Base-by-base conservation (phyloP, 352 stramenopile genomes). In the Albugo laibachii region DNA sequence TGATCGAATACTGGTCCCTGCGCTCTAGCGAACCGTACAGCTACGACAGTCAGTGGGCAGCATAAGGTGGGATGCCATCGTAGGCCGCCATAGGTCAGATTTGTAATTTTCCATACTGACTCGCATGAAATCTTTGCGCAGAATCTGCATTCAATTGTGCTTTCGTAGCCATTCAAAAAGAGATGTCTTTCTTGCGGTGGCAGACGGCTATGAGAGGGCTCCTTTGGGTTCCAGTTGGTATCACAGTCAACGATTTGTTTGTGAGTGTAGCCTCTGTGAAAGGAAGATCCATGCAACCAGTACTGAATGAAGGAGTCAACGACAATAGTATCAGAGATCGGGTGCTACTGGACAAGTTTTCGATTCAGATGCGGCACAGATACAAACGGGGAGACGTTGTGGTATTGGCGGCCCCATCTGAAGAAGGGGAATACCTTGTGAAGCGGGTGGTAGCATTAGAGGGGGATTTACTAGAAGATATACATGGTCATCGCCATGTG, bases 271-370 rank as follows among this genome's bases (percentile, higher is more conserved):
- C 75, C 27, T 82, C 63, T 39, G 66, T 92, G 16, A 75, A 83
- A 52, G 78, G 78, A 5, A 66, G 76, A 20, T 88, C 75, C 11
- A 92, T 92, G 78, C 78, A 92, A 57, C 78, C 78, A 38, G 52
- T 55, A 47, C 62, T 92, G 15, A 92, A 92, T 49, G 62, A 75
- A 18, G 76, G 73, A n/a, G 59, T 87, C 21, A 56, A 49, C 14
- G 58, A 75, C 37, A 69, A 83, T 48, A 56, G 58, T 13, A 64
- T 83, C 56, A 69, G 76, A 40, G 76, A 89, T 56, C 66, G 72
- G 55, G 78, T 91, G 49, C 55, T 91, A 52, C 63, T 91, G 47
- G 75, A 91, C 66, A 87, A 86, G 55, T 86, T 82, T 48, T 87
- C 78, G 13, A 55, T 91, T 21, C 74, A 87, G 56, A 52, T 84